Evolutionary conservation across 1,139 yeast species (phyloP).

Genomic region (Blastobotrys buckinghamii): DNA sequence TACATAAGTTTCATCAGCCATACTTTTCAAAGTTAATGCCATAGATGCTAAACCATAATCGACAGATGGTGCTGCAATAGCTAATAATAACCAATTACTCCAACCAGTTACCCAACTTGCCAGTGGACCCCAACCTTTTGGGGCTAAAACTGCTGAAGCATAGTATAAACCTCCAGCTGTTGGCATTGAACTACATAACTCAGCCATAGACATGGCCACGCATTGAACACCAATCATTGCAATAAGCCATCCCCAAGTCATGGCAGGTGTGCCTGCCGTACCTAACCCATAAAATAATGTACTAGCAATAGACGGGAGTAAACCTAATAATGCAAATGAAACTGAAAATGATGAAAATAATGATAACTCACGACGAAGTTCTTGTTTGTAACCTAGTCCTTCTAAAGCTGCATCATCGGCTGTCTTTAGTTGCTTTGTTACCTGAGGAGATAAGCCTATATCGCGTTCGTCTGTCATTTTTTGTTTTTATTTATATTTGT

Average conservation of each 20-base stretch:
- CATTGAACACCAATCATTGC: neutral
- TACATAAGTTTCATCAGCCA: neutral
- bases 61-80: neutral
- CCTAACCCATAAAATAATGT: conserved; percentile 40
- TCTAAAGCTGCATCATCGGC: neutral
- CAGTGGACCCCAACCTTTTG: conserved; percentile 1
- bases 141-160: neutral
- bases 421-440: neutral
- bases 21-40: neutral
- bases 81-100: neutral
- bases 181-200: neutral
- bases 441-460: neutral
- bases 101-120: conserved; percentile 1
- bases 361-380: conserved; percentile 56
- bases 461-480: neutral
- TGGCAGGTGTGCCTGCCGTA: conserved; percentile 47
- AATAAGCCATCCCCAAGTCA: conserved; percentile 3
- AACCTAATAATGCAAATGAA: conserved; percentile 62
- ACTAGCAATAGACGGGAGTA: conserved; percentile 54
- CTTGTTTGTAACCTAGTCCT: conserved; percentile 57
- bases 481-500: too few species aligned
- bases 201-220: neutral
- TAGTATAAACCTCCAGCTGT: conserved; percentile 6
- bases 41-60: neutral
- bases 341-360: conserved; percentile 59